These are phyloP conservation scores for Selaginella tamariscina DNA, from an alignment of 75 land plant species.

Conservation along the genomic window DNA sequence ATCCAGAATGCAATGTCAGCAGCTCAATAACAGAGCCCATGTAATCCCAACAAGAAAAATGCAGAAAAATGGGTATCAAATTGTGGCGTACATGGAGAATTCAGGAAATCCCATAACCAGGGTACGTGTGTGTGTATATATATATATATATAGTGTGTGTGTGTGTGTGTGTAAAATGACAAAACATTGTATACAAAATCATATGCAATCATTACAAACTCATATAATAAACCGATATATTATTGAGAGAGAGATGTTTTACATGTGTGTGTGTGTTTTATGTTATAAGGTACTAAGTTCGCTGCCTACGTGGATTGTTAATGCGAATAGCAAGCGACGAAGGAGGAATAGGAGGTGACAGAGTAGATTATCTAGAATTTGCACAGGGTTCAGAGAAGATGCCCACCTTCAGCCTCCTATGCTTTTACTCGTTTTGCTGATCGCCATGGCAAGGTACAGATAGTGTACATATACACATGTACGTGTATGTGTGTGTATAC, in stretches of 20 bases:
- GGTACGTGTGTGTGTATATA: too few species aligned
- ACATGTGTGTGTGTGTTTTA: too few species aligned
- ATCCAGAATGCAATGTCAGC: background rate
- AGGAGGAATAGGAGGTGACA: conserved; percentile 78
- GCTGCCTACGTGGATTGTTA: conserved; percentile 63
- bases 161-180: too few species aligned
- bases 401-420: conserved; percentile 37
- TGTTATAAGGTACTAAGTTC: conserved; percentile 54
- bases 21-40: background rate
- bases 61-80: background rate
- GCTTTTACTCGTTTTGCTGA: conserved; percentile 67
- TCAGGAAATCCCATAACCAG: background rate
- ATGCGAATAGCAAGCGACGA: conserved; percentile 74
- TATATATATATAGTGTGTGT: too few species aligned
- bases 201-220: too few species aligned
- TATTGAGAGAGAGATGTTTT: too few species aligned
- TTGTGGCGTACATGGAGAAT: background rate
- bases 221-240: too few species aligned
- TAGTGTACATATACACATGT: background rate
- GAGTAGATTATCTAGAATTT: conserved; percentile 69
- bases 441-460: conserved; percentile 61
- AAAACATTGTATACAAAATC: too few species aligned
- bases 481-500: background rate
- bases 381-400: conserved; percentile 61
- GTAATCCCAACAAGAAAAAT: background rate